Evolutionary conservation across 768 basidiomycete species (phyloP).

Genomic region (Pleurotus cornucopiae): DNA sequence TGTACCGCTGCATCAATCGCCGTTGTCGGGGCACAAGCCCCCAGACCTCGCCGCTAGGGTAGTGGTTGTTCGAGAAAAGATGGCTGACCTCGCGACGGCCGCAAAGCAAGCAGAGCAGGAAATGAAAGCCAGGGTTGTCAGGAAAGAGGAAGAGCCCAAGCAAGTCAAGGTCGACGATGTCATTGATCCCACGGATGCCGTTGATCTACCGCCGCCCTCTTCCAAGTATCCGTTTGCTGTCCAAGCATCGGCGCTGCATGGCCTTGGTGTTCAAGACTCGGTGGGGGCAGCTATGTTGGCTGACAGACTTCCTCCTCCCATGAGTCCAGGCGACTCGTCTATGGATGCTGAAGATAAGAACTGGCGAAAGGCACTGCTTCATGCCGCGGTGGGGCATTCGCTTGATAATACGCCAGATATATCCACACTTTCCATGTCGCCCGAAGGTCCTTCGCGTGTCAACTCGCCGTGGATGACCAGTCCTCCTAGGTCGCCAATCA

Average conservation of each 20-base stretch:
- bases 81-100: constrained; percentile 65
- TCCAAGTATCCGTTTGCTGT: constrained; percentile 68
- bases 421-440: constrained; percentile 41
- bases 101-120: constrained; percentile 76
- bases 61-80: constrained; percentile 79
- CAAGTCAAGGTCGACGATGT: constrained; percentile 39
- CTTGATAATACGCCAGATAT: constrained; percentile 49
- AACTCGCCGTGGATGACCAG: constrained; percentile 23
- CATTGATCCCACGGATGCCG: constrained; percentile 81
- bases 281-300: constrained; percentile 74
- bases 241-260: constrained; percentile 70
- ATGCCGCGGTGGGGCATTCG: constrained; percentile 76
- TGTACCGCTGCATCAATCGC: constrained; percentile 22
- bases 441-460: constrained; percentile 36
- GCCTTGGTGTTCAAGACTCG: constrained; percentile 70
- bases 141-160: constrained; percentile 42
- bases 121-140: constrained; percentile 50
- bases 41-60: constrained; percentile 54
- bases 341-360: constrained; percentile 50
- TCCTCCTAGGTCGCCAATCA: constrained; percentile 8
- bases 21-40: constrained; percentile 20
- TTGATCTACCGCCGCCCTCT: constrained; percentile 72
- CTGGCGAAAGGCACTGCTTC: constrained; percentile 75
- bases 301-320: constrained; percentile 64
- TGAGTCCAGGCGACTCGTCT: constrained; percentile 55